Percentiles rank a stretch among this genome's conserved stretches.
Conservation (phyloP, 305 asterid species). For the Fraxinus platypoda region DNA sequence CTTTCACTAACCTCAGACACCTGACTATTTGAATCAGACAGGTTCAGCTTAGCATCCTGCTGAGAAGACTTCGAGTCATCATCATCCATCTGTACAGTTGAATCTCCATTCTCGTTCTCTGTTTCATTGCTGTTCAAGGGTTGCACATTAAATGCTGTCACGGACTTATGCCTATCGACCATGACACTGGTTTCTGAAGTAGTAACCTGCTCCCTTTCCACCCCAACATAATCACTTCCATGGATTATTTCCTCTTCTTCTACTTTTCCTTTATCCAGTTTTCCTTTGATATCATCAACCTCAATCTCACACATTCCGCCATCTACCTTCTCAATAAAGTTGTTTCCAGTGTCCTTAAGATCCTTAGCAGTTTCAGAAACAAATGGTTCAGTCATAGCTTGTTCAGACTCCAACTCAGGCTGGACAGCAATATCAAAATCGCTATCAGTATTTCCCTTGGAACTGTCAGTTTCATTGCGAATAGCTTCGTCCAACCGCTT, state of each 20-base stretch:
- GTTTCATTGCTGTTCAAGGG: conserved; percentile 19
- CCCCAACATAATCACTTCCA: conserved; percentile 29
- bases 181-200: conserved; percentile 33
- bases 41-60: conserved; percentile 8
- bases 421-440: conserved; percentile 9
- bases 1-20: conserved; percentile 24
- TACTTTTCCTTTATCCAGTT: conserved; percentile 26
- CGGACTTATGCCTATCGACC: conserved; percentile 27
- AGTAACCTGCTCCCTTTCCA: conserved; percentile 34
- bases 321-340: conserved; percentile 24
- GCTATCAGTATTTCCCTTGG: conserved; percentile 20
- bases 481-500: conserved; percentile 77
- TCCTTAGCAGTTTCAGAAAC: conserved; percentile 32
- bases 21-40: conserved; percentile 14
- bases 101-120: conserved; percentile 14
- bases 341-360: conserved; percentile 15
- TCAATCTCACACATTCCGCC: conserved; percentile 26
- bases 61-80: conserved; percentile 13
- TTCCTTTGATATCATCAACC: conserved; percentile 22
- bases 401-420: conserved; percentile 21
- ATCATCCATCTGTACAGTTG: conserved; percentile 16
- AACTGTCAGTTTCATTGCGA: conserved; percentile 45
- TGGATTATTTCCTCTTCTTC: conserved; percentile 29
- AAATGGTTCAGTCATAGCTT: conserved; percentile 25
- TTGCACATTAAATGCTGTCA: conserved; percentile 22